Evolutionary conservation across 148 eudicot genomes (phyloP).

Genomic region (Vaccinium darrowii): DNA sequence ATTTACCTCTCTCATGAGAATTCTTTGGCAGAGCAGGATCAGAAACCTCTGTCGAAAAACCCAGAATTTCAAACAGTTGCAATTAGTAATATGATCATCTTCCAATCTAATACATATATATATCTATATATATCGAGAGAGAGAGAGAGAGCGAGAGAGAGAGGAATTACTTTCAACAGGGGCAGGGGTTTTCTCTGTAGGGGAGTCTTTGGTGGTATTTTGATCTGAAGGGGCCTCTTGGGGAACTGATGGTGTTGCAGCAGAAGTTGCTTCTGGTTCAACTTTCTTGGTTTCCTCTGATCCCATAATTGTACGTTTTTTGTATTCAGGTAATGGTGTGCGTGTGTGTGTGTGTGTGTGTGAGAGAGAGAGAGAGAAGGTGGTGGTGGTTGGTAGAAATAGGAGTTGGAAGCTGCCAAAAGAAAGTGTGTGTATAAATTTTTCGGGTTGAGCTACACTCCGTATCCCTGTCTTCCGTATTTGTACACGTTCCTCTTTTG

Average conservation of each 20-base stretch:
- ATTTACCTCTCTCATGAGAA: slow-evolving; percentile 41
- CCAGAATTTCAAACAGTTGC: neutral
- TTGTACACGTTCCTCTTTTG: neutral
- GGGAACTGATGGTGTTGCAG: neutral
- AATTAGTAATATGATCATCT: neutral
- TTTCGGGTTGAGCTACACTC: neutral
- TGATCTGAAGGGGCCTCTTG: neutral
- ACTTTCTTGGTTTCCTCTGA: slow-evolving; percentile 10
- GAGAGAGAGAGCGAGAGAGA: neutral
- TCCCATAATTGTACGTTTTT: neutral
- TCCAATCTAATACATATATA: neutral
- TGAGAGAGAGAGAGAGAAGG: neutral
- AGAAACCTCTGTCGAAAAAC: slow-evolving; percentile 12
- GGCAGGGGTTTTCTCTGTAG: neutral
- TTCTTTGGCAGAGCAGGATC: slow-evolving; percentile 25
- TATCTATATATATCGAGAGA: neutral
- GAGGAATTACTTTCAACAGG: slow-evolving; percentile 13
- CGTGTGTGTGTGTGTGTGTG: too few species aligned
- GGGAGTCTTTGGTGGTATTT: neutral
- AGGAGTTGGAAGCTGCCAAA: slow-evolving; percentile 16
- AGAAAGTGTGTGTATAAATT: neutral
- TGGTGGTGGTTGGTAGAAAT: slow-evolving; percentile 14
- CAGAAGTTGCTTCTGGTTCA: neutral
- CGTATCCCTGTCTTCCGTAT: neutral
- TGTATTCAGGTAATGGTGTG: neutral